Base-by-base conservation (phyloP, 441 rosid genomes). In the Adansonia madagascariensis region DNA sequence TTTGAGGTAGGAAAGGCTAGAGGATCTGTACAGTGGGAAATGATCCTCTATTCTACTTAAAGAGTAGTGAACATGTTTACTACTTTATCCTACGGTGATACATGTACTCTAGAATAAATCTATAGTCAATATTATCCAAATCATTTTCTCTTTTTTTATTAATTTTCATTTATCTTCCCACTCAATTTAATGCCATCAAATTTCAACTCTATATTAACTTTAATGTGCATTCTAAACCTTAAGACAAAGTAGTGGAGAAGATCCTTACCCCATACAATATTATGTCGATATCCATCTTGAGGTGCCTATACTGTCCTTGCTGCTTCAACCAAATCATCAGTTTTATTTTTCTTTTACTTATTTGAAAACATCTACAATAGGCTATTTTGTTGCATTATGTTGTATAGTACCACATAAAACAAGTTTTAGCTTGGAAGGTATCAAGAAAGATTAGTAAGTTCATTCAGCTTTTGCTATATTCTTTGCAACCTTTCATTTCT, bases 161-260 rank as follows among this genome's bases (percentile, higher is more conserved):
- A 66, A 66, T 66, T 66, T 65, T 43, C 6, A 66, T 44, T 43
- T 67, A 44, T 44, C 55, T 20, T 20, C 10, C 27, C 46, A 67
- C 17, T 15, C 8, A 11, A 66, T 43, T 65, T 65, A 65, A 1
- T 41, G 49, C 52, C 50, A 41, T 41, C 22, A 43, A 65, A 43
- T 43, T 66, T 18, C 17, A 66, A 66, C 52, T 15, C 10, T 44
- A 47, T 10, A 46, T 67, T 63, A 35, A 63, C 18, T 63, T 63
- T 35, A 67, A 44, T 67, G 35, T 67, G 22, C n/a, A 67, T 47
- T 67, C 53, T 22, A 46, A 67, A 20, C 72, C 53, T 67, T 67
- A 67, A 12, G 49, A 41, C 20, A 11, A 41, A 65, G 7, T n/a
- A 17, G 50, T 65, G 14, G 70, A 17, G 50, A 65, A 31, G 70